Evolutionary conservation across 2,329 filamentous ascomycete genomes (phyloP).

Genomic region (Calonectria pseudoturangicola): DNA sequence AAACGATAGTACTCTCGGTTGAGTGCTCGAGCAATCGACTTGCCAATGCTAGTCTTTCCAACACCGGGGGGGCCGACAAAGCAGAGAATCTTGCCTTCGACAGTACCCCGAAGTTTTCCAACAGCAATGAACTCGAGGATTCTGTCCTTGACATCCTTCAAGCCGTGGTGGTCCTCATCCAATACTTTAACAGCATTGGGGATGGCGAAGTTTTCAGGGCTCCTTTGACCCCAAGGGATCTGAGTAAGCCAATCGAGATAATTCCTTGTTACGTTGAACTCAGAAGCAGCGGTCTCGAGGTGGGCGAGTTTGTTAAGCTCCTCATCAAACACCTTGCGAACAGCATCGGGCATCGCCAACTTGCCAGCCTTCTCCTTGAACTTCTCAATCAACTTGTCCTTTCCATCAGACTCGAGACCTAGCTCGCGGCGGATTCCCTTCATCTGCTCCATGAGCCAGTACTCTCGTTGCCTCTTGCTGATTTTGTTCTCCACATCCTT

Average conservation of each 20-base stretch:
- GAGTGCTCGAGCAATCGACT: conserved; percentile 95
- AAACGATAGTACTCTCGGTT: conserved; percentile 99
- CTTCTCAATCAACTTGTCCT: conserved; percentile 97
- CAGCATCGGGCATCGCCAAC: conserved; percentile 96
- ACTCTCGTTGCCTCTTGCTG: conserved; percentile 96
- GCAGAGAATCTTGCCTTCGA: conserved; percentile 98
- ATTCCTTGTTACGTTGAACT: conserved; percentile 98
- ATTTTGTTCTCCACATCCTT: conserved; percentile 99
- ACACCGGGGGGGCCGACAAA: conserved; percentile 98
- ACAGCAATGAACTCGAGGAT: conserved; percentile 99
- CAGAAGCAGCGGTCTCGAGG: conserved; percentile 94
- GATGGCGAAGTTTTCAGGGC: conserved; percentile 97
- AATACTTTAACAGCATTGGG: conserved; percentile 91
- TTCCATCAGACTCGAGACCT: conserved; percentile 97
- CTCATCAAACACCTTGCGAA: conserved; percentile 98
- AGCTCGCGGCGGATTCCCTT: conserved; percentile 97
- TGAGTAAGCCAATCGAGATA: conserved; percentile 99
- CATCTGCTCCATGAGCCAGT: conserved; percentile 99
- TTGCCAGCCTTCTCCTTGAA: conserved; percentile 97
- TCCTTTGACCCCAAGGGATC: conserved; percentile 97
- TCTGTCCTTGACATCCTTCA: conserved; percentile 98
- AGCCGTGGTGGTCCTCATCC: conserved; percentile 96
- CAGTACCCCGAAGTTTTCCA: conserved; percentile 95
- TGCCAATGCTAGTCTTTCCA: conserved; percentile 98
- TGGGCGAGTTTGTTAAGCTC: conserved; percentile 98